phyloP scores from a whole-genome alignment of 495 filamentous ascomycete species.

The Copromyces sp. region DNA sequence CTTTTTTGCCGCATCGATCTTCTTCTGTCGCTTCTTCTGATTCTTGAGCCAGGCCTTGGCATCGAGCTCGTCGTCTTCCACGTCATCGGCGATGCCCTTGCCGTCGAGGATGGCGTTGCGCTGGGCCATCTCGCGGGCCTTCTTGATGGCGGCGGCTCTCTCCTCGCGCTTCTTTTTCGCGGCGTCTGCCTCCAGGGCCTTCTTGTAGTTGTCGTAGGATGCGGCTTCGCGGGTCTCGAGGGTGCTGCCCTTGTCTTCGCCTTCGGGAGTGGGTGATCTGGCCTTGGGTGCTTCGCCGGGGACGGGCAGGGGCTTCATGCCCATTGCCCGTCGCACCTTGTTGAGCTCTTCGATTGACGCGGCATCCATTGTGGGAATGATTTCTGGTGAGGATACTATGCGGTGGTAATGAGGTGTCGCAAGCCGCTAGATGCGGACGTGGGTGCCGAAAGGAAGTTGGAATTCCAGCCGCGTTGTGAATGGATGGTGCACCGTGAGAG shows the following conservation, averaged over 20 bases:
- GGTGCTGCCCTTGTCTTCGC: constrained; percentile 64
- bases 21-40: constrained; percentile 84
- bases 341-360: constrained; percentile 91
- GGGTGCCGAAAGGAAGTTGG: not conserved
- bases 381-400: not conserved
- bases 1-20: constrained; percentile 69
- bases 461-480: not conserved
- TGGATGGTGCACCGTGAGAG: not conserved
- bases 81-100: constrained; percentile 64
- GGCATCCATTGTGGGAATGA: constrained; percentile 54
- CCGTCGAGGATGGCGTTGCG: constrained; percentile 67
- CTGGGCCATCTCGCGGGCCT: constrained; percentile 72
- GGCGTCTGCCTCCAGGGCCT: constrained; percentile 41
- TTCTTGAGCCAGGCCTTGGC: constrained; percentile 75
- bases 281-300: constrained; percentile 45
- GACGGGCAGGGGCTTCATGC: constrained; percentile 83
- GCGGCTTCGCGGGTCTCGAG: constrained; percentile 70
- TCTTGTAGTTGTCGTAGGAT: constrained; percentile 54
- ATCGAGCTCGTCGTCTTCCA: constrained; percentile 59
- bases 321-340: constrained; percentile 78
- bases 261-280: constrained; percentile 18
- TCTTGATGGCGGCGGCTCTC: constrained; percentile 70
- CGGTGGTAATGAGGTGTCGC: not conserved
- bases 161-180: constrained; percentile 70
- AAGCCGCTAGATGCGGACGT: not conserved